These are phyloP conservation scores for Aspergillus avenaceus DNA, from an alignment of 495 filamentous ascomycete species.

Conservation along the genomic window DNA sequence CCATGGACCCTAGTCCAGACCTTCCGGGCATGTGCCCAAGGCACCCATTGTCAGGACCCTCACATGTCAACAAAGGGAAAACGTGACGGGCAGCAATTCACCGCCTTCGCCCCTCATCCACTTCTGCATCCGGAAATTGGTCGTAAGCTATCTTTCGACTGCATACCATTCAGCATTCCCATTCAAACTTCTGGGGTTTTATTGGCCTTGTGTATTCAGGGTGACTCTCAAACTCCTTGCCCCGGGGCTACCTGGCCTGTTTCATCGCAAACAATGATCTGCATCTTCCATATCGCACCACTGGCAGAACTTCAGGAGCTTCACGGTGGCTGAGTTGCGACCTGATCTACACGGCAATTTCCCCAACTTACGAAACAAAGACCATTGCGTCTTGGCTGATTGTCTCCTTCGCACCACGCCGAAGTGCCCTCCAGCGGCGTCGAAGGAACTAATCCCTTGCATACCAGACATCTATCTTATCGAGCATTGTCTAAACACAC, in stretches of 20 bases:
- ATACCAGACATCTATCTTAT: too few species aligned
- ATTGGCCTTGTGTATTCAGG: too few species aligned
- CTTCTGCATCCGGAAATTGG: background rate
- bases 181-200: too few species aligned
- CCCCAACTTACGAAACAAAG: too few species aligned
- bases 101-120: background rate
- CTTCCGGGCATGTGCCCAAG: background rate
- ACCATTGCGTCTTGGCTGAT: too few species aligned
- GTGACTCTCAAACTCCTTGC: background rate
- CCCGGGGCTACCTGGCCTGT: background rate
- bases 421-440: too few species aligned
- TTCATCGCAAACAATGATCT: constrained; percentile 23
- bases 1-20: too few species aligned
- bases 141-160: background rate
- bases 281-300: constrained; percentile 19
- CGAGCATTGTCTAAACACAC: background rate
- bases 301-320: constrained; percentile 22
- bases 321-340: constrained; percentile 21
- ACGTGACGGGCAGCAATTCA: background rate
- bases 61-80: background rate
- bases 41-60: background rate
- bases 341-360: background rate
- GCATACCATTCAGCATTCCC: too few species aligned
- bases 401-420: too few species aligned
- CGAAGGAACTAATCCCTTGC: too few species aligned